Base-by-base conservation (phyloP, 129 eudicot species). In the Sambucus nigra region DNA sequence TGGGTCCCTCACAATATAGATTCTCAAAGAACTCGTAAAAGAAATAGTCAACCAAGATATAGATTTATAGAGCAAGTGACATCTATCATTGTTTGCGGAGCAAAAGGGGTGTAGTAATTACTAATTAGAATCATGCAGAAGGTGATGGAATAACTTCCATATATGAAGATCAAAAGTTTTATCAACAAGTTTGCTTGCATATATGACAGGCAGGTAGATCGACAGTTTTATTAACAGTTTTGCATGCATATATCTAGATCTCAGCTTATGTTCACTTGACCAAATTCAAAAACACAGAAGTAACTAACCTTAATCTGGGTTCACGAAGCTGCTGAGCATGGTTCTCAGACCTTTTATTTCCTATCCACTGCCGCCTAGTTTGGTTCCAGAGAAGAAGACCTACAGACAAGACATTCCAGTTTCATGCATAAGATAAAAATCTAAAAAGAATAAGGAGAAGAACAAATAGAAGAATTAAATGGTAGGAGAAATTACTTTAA, bases 311-410 rank as follows among this genome's bases (percentile, higher is more conserved):
- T 67, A 88, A 67, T 55, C 44, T 88, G 29, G 97, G 92, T 66
- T 80, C 81, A 3, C 66, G 73, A 23, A 46, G 63, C 66, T 74
- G 69, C 47, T 73, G 50, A 46, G 55, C 39, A 24, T 38, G 60
- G 20, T 42, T 63, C 25, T 57, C 63, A 33, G 65, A 67, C 63
- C 63, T 73, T 33, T 68, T 78, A 59, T 51, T 73, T 59, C 81
- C 87, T 26, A 75, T 28, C 97, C 97, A 88, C 53, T 76, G 83
- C 64, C 81, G 82, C 72, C 97, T 78, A 50, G 50, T 76, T 61
- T 84, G 78, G 42, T 63, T 81, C 97, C 97, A 88, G 14, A 75
- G 82, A 68, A 80, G 76, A 67, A 84, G 74, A 53, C 92, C 97
- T 88, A 41, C 51, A 73, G 17, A 40, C 53, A 62, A 51, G 11